A percentile compares a stretch with the other conserved stretches of the same genome.
phyloP scores from a whole-genome alignment of 768 basidiomycete species.

The Trametes maxima region DNA sequence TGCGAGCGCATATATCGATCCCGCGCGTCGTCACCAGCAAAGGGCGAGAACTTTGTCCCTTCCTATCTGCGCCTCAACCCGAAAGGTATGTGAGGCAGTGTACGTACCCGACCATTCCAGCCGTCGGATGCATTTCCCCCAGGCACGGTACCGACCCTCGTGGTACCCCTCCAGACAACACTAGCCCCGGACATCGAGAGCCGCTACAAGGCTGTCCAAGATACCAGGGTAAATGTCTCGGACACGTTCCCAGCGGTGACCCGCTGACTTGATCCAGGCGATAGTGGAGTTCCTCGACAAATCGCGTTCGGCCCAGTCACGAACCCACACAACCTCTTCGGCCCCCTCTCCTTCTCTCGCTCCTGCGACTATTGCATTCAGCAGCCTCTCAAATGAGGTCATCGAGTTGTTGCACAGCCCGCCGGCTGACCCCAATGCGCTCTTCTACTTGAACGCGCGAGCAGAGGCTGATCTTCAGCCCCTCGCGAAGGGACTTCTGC shows the following conservation, averaged over 20 bases:
- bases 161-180: slow-evolving; percentile 82
- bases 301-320: slow-evolving; percentile 70
- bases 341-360: slow-evolving; percentile 77
- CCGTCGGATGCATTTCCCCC: slow-evolving; percentile 6
- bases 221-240: slow-evolving; percentile 57
- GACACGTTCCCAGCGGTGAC: neutral
- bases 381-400: slow-evolving; percentile 45
- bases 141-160: slow-evolving; percentile 82
- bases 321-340: slow-evolving; percentile 66
- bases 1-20: slow-evolving; percentile 3
- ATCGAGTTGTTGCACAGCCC: slow-evolving; percentile 65
- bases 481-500: slow-evolving; percentile 47
- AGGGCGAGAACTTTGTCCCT: slow-evolving; percentile 78
- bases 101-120: neutral
- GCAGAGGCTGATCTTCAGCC: slow-evolving; percentile 51
- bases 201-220: slow-evolving; percentile 78
- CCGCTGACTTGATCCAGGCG: slow-evolving; percentile 42
- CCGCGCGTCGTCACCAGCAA: slow-evolving; percentile 43
- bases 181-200: slow-evolving; percentile 69
- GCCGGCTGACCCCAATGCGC: slow-evolving; percentile 60
- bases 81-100: slow-evolving; percentile 50
- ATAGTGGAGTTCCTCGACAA: slow-evolving; percentile 84
- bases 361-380: slow-evolving; percentile 80
- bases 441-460: slow-evolving; percentile 62
- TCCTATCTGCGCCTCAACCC: slow-evolving; percentile 78